Evolutionary conservation across 805 yeast genomes (phyloP).

Genomic region (Myxozyma neotropica): DNA sequence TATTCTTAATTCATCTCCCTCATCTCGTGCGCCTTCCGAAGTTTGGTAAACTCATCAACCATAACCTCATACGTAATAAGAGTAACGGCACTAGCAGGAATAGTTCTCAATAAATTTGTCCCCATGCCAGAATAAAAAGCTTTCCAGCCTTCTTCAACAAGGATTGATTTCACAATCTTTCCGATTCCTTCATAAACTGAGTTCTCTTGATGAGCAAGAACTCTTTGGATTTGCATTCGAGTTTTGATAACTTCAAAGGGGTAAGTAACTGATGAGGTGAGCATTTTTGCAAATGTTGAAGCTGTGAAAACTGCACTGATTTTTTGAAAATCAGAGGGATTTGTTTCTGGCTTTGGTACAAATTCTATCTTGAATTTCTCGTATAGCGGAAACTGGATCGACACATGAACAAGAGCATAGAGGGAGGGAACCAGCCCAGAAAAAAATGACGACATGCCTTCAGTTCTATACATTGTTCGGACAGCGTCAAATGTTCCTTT

Average conservation of each 20-base stretch:
- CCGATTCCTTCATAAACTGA: constrained; percentile 43
- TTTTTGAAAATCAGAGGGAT: constrained; percentile 21
- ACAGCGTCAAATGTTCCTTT: constrained; percentile 84
- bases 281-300: constrained; percentile 79
- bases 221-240: constrained; percentile 67
- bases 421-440: constrained; percentile 88
- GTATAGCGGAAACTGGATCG: constrained; percentile 93
- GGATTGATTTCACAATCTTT: constrained; percentile 48
- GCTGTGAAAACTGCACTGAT: constrained; percentile 59
- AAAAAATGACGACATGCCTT: constrained; percentile 80
- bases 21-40: not conserved
- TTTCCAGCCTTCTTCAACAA: constrained; percentile 66
- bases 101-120: constrained; percentile 82
- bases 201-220: constrained; percentile 14
- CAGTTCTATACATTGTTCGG: constrained; percentile 69
- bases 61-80: constrained; percentile 77
- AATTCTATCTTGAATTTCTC: constrained; percentile 70
- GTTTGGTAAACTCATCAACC: constrained; percentile 14
- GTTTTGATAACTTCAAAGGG: constrained; percentile 96
- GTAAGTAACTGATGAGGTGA: constrained; percentile 80
- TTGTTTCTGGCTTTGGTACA: constrained; percentile 40
- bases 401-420: constrained; percentile 88
- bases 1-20: not conserved
- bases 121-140: constrained; percentile 90
- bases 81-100: constrained; percentile 93